A percentile compares a stretch with the other conserved stretches of the same genome.
These are phyloP conservation scores for Buxus sempervirens DNA, from an alignment of 164 flowering plant genomes.

Conservation along the genomic window DNA sequence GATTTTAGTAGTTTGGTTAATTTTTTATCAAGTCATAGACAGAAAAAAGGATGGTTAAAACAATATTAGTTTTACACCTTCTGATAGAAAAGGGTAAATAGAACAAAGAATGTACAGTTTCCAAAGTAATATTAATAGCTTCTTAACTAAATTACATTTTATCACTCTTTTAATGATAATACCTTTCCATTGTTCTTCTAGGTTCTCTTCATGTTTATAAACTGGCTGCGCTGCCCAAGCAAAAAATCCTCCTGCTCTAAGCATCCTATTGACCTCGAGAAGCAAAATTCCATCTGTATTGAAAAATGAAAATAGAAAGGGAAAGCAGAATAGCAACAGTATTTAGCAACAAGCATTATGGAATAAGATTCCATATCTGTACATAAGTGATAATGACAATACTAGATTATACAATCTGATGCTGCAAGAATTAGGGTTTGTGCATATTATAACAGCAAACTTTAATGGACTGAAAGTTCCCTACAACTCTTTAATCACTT, in stretches of 20 bases:
- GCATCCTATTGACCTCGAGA: constrained; percentile 84
- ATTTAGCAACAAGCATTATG: not conserved
- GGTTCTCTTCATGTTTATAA: constrained; percentile 67
- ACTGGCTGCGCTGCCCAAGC: constrained; percentile 96
- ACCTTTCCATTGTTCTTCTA: constrained; percentile 88
- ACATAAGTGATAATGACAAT: too few species aligned
- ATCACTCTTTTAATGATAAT: not conserved
- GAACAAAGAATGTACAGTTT: not conserved
- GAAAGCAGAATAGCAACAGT: constrained; percentile 5
- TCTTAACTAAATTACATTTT: not conserved
- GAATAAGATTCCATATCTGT: not conserved
- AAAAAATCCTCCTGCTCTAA: constrained; percentile 83
- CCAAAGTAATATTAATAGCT: not conserved
- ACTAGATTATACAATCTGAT: too few species aligned
- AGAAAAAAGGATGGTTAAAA: not conserved
- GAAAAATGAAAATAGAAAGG: constrained; percentile 5
- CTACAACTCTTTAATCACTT: not conserved
- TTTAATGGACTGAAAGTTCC: not conserved
- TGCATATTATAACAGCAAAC: not conserved
- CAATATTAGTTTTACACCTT: not conserved
- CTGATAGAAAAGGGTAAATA: not conserved
- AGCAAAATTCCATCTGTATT: constrained; percentile 63
- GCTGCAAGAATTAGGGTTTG: too few species aligned
- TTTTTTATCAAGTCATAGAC: not conserved
- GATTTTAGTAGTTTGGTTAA: not conserved